Evolutionary conservation across 2,329 filamentous ascomycete genomes (phyloP), one percentile per base, ranked within the genome.

Genomic region (Pseudohalonectria lignicola): DNA sequence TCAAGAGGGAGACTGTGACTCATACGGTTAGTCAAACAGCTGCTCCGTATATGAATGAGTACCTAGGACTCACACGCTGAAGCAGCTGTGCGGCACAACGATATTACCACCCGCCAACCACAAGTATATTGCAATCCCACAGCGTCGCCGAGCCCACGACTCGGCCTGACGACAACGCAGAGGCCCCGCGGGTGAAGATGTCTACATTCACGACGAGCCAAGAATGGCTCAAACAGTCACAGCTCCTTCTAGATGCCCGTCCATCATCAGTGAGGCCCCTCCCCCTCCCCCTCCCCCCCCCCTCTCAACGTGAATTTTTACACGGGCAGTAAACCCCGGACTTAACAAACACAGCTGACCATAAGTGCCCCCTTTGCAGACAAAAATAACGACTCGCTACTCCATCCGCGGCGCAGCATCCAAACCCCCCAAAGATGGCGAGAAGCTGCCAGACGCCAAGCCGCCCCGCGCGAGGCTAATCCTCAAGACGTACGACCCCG

Each of bases 311-410:
- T n/a, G n/a, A n/a, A n/a, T n/a, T n/a, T n/a, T n/a, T n/a, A n/a
- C n/a, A n/a, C n/a, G n/a, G n/a, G n/a, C n/a, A n/a, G n/a, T n/a
- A n/a, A n/a, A n/a, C n/a, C 32, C 31, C 8, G 13, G 25, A 26
- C 13, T 26, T 7, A 26, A 8, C 25, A 8, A 26, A 21, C 44
- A 40, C 34, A 38, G 28, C 5, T 37, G 40, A 41, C 32, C 34
- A 33, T n/a, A 41, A 34, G 26, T 43, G 41, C 30, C 16, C 15
- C 17, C 16, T 18, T 17, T 40, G 20, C 53, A 95, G 88, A 88
- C 90, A 34, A 76, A 79, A 53, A 86, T 96, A 64, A 93, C 86
- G 48, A 94, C 88, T 46, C 87, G 84, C 69, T 98, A 96, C 76
- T 81, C 77, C 56, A 78, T 90, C 56, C 64, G 68, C 25, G 65